Percentiles rank a stretch among this genome's conserved stretches.
Conservation (phyloP, 2,329 filamentous ascomycete species). For the Coniella vitis region DNA sequence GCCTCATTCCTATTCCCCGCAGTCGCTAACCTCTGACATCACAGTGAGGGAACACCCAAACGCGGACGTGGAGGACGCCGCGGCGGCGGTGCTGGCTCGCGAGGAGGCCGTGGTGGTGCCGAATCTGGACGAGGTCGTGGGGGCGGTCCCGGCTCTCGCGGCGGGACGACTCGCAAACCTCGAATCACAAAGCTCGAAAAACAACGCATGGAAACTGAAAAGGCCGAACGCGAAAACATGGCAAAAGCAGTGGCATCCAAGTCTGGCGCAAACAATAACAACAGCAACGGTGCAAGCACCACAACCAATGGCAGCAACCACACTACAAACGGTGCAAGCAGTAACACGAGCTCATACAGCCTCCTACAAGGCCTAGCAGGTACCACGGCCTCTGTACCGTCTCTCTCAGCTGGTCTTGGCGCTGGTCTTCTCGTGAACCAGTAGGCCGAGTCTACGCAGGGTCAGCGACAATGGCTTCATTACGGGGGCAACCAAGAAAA, state of each 20-base stretch:
- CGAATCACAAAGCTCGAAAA: conserved; percentile 82
- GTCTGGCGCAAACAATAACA: conserved; percentile 28
- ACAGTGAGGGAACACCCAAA: conserved; percentile 67
- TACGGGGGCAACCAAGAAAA: too few relatives aligned
- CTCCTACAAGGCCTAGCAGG: conserved; percentile 6
- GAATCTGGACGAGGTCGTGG: conserved; percentile 37
- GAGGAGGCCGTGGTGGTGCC: conserved; percentile 34
- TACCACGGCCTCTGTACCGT: conserved; percentile 4
- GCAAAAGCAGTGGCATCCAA: conserved; percentile 31
- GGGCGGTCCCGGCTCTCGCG: conserved; percentile 63
- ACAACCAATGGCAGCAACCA: conserved; percentile 30
- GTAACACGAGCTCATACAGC: conserved; percentile 7
- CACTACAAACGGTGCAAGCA: conserved; percentile 26
- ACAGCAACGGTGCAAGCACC: conserved; percentile 43
- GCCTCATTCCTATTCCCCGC: not conserved
- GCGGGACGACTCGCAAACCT: conserved; percentile 70
- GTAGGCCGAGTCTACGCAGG: conserved; percentile 3
- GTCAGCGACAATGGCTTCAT: not conserved
- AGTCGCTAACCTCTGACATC: conserved; percentile 28
- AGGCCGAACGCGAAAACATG: conserved; percentile 61
- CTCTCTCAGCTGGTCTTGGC: conserved; percentile 9
- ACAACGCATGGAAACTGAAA: conserved; percentile 73
- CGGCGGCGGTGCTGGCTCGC: conserved; percentile 38
- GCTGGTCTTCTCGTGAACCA: conserved; percentile 10
- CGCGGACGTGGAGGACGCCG: conserved; percentile 49